Evolutionary conservation across 352 stramenopile species (phyloP).

Genomic region (Phytopythium mirpurense): DNA sequence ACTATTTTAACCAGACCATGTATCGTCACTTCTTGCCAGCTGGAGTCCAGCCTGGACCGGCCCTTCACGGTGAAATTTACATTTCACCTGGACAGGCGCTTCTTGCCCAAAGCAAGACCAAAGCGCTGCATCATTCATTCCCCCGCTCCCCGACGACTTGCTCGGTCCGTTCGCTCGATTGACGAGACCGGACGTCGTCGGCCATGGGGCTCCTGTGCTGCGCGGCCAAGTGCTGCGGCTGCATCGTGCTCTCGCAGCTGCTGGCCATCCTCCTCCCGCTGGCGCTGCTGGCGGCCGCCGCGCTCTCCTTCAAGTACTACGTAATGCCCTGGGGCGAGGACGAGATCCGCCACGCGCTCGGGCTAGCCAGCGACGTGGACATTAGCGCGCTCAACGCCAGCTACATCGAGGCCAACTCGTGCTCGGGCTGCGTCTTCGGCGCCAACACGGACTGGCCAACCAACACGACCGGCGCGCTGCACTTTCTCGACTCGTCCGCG

Average conservation of each 20-base stretch:
- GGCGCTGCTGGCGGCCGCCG: slow-evolving; percentile 40
- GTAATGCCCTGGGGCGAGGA: slow-evolving; percentile 69
- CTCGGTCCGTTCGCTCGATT: neutral
- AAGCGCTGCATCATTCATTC: too few relatives aligned
- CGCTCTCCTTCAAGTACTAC: slow-evolving; percentile 68
- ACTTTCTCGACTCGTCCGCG: slow-evolving; percentile 73
- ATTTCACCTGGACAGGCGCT: neutral
- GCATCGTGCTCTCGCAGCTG: slow-evolving; percentile 66
- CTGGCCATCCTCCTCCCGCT: slow-evolving; percentile 55
- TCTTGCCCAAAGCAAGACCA: neutral
- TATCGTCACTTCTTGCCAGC: too few relatives aligned
- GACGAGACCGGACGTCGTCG: neutral
- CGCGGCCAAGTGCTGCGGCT: slow-evolving; percentile 71
- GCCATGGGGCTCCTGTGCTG: slow-evolving; percentile 46
- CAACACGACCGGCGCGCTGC: slow-evolving; percentile 51
- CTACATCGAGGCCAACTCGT: slow-evolving; percentile 54
- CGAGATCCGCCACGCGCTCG: slow-evolving; percentile 51
- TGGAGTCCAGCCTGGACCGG: too few relatives aligned
- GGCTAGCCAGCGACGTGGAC: slow-evolving; percentile 38
- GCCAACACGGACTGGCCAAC: slow-evolving; percentile 80
- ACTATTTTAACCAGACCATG: too few relatives aligned
- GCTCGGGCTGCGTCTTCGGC: slow-evolving; percentile 77
- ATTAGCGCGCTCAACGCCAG: slow-evolving; percentile 44
- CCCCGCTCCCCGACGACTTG: too few relatives aligned
- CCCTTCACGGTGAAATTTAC: too few relatives aligned